phyloP scores from a whole-genome alignment of 1,284 basidiomycete species.

The Coniferiporia weirii region DNA sequence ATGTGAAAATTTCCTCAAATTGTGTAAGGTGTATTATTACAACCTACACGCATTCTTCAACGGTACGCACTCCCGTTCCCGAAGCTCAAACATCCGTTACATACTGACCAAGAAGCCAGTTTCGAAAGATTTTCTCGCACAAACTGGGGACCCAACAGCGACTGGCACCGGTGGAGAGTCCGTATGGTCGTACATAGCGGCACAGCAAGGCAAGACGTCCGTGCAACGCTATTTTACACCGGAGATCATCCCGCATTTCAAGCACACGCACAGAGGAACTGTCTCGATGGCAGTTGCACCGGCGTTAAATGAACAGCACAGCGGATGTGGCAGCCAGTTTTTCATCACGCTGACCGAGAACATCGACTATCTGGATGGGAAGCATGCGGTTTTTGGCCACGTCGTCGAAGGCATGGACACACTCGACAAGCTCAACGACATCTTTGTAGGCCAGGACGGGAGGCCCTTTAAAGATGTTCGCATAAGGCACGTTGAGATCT shows the following conservation, averaged over 20 bases:
- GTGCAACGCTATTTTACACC: conserved; percentile 77
- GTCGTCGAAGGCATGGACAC: conserved; percentile 94
- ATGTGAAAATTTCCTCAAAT: conserved; percentile 93
- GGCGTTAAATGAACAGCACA: conserved; percentile 55
- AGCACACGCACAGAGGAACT: conserved; percentile 84
- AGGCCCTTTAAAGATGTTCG: conserved; percentile 91
- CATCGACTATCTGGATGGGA: conserved; percentile 93
- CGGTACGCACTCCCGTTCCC: conserved; percentile 45
- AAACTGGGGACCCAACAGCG: conserved; percentile 92
- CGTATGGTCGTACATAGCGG: conserved; percentile 68
- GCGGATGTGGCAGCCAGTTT: conserved; percentile 93
- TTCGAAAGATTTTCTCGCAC: conserved; percentile 94
- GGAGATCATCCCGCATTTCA: conserved; percentile 75
- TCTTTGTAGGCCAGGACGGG: conserved; percentile 83
- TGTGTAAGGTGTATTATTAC: conserved; percentile 96
- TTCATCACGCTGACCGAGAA: conserved; percentile 90
- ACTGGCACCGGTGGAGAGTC: conserved; percentile 91
- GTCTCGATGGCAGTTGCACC: conserved; percentile 95
- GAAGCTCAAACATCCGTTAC: not conserved
- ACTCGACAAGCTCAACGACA: conserved; percentile 89
- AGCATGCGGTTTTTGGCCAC: conserved; percentile 92
- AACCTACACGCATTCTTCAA: conserved; percentile 97
- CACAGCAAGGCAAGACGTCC: conserved; percentile 35
- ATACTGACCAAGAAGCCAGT: conserved; percentile 42
- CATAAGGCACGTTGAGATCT: conserved; percentile 87